Evolutionary conservation across 495 filamentous ascomycete species (phyloP).

Genomic region (Penicillium psychrofluorescens): DNA sequence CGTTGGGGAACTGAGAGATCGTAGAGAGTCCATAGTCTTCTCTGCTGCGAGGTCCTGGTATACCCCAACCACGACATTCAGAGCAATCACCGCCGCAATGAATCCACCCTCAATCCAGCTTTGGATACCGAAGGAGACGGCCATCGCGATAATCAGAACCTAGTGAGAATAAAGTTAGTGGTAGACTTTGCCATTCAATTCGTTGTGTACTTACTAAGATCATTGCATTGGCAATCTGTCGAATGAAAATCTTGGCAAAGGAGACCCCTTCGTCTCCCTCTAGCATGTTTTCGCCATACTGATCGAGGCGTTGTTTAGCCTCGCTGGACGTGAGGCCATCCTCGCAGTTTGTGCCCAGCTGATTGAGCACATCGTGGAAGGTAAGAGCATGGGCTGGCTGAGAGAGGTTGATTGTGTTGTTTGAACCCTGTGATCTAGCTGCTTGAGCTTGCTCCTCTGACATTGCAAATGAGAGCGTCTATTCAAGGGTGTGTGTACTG

Average conservation of each 20-base stretch:
- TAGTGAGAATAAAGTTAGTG: conserved; percentile 11
- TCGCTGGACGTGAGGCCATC: conserved; percentile 53
- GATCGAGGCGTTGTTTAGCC: conserved; percentile 45
- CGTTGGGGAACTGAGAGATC: conserved; percentile 55
- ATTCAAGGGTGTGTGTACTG: conserved; percentile 7
- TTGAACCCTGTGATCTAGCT: conserved; percentile 30
- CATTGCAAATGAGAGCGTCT: conserved; percentile 18
- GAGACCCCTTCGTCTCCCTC: conserved; percentile 52
- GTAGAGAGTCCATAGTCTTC: conserved; percentile 69
- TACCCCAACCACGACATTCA: conserved; percentile 64
- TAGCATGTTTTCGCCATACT: conserved; percentile 56
- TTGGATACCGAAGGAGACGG: conserved; percentile 58
- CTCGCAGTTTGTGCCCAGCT: conserved; percentile 52
- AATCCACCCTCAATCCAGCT: conserved; percentile 69
- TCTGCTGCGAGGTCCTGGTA: conserved; percentile 65
- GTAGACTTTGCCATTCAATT: background rate
- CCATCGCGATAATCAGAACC: conserved; percentile 64
- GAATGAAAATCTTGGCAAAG: conserved; percentile 48
- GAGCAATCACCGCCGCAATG: conserved; percentile 53
- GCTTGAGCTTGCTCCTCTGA: conserved; percentile 30
- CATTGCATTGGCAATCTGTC: conserved; percentile 63
- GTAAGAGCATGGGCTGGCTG: conserved; percentile 59
- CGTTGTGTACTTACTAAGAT: conserved; percentile 38
- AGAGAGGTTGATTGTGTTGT: conserved; percentile 29
- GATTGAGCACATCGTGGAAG: conserved; percentile 42